These are phyloP conservation scores for Geotrichum citri-aurantii DNA, from an alignment of 1,139 yeast species.

Conservation along the genomic window DNA sequence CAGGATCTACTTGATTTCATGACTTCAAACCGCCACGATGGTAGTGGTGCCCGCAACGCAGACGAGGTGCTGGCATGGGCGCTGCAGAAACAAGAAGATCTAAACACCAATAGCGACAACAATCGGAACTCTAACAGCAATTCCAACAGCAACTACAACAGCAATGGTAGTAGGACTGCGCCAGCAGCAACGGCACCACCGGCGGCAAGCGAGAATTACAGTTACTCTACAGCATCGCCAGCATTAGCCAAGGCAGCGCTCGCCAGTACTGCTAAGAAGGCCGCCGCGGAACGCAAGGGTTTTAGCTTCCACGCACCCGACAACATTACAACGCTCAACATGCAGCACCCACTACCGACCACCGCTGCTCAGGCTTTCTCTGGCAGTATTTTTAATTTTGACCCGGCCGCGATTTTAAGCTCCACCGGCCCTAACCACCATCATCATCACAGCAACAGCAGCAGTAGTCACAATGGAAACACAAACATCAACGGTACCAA, in stretches of 20 bases:
- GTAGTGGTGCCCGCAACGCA: constrained; percentile 5
- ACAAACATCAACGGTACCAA: neutral
- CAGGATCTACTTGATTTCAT: constrained; percentile 19
- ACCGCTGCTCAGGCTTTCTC: neutral
- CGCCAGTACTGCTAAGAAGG: neutral
- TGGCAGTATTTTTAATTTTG: neutral
- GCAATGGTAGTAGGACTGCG: neutral
- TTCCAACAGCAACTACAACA: neutral
- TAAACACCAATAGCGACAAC: constrained; percentile 1
- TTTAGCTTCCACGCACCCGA: neutral
- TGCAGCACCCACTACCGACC: neutral
- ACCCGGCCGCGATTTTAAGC: neutral
- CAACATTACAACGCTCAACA: neutral
- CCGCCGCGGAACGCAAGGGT: neutral
- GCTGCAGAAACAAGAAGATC: constrained; percentile 18
- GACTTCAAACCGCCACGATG: constrained; percentile 8
- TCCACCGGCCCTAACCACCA: neutral
- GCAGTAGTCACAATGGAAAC: neutral
- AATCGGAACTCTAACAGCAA: neutral
- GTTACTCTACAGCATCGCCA: neutral
- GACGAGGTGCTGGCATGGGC: constrained; percentile 18
- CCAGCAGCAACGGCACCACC: neutral
- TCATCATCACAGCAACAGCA: neutral
- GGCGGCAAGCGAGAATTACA: neutral
- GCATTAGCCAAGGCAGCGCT: neutral